Evolutionary conservation across 2,329 filamentous ascomycete species (phyloP).

Genomic region (Pseudocercospora musae): DNA sequence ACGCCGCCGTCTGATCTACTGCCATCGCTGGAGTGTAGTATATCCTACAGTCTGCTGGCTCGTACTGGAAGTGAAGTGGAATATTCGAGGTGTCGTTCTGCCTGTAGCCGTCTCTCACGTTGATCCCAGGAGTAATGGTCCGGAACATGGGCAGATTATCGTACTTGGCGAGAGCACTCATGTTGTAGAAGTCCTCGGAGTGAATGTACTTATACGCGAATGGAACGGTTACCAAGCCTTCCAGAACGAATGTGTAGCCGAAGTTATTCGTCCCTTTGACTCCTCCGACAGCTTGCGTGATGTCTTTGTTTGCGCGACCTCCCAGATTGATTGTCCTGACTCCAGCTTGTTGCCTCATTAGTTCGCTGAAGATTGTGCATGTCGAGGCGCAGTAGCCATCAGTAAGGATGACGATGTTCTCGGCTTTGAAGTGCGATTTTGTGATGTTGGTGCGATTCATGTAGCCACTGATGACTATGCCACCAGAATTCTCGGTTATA

Average conservation of each 20-base stretch:
- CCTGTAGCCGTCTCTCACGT: slow-evolving; percentile 33
- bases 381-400: slow-evolving; percentile 48
- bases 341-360: slow-evolving; percentile 45
- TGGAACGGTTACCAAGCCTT: slow-evolving; percentile 13
- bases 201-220: slow-evolving; percentile 27
- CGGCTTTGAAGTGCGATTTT: slow-evolving; percentile 52
- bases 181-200: slow-evolving; percentile 28
- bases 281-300: slow-evolving; percentile 46
- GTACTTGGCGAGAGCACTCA: slow-evolving; percentile 30
- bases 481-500: slow-evolving; percentile 35
- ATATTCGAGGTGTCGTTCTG: slow-evolving; percentile 37
- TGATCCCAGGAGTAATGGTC: slow-evolving; percentile 25
- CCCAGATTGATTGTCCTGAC: slow-evolving; percentile 44
- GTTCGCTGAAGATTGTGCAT: slow-evolving; percentile 47
- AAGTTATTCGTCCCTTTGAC: slow-evolving; percentile 43
- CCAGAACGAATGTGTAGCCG: slow-evolving; percentile 25
- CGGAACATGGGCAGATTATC: slow-evolving; percentile 28
- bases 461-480: slow-evolving; percentile 49
- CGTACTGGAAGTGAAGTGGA: slow-evolving; percentile 50
- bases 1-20: slow-evolving; percentile 46
- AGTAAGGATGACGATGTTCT: slow-evolving; percentile 54
- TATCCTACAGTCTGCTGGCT: slow-evolving; percentile 51
- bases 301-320: slow-evolving; percentile 40
- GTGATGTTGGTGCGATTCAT: slow-evolving; percentile 47
- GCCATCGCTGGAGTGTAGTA: slow-evolving; percentile 53